A percentile compares a stretch with the other conserved stretches of the same genome.
phyloP scores from a whole-genome alignment of 2,329 filamentous ascomycete genomes.

The Metarhizium humberi region DNA sequence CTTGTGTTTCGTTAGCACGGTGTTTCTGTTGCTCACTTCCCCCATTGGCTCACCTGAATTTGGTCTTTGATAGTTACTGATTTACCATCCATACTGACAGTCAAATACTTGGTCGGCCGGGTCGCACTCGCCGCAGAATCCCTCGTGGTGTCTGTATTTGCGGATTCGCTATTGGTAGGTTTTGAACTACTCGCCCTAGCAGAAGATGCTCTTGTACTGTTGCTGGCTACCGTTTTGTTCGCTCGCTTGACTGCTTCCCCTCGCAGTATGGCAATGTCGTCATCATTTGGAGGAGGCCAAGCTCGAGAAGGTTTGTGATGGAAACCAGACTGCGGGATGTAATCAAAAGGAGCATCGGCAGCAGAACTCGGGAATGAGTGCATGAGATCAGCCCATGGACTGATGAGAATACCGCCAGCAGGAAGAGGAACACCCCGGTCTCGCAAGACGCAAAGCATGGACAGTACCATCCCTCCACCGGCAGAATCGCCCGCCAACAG shows the following conservation, averaged over 20 bases:
- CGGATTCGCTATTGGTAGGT: conserved; percentile 19
- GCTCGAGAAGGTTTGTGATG: conserved; percentile 78
- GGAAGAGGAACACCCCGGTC: conserved; percentile 78
- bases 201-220: conserved; percentile 9
- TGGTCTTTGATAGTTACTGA: conserved; percentile 74
- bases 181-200: conserved; percentile 24
- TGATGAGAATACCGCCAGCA: conserved; percentile 82
- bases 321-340: conserved; percentile 81
- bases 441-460: conserved; percentile 68
- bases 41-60: conserved; percentile 56
- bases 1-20: conserved; percentile 26
- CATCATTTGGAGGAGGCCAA: conserved; percentile 87
- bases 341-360: conserved; percentile 65
- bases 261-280: conserved; percentile 53
- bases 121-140: conserved; percentile 13
- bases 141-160: conserved; percentile 15
- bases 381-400: conserved; percentile 91
- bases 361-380: conserved; percentile 92
- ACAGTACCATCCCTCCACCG: conserved; percentile 81
- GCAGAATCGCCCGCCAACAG: conserved; percentile 88
- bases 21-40: too few species aligned
- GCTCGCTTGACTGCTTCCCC: conserved; percentile 38
- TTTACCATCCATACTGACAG: conserved; percentile 62
- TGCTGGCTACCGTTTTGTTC: conserved; percentile 11
- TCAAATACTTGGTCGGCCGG: conserved; percentile 33